Base-by-base conservation (phyloP, 495 filamentous ascomycete species). In the Penicillium daleae region DNA sequence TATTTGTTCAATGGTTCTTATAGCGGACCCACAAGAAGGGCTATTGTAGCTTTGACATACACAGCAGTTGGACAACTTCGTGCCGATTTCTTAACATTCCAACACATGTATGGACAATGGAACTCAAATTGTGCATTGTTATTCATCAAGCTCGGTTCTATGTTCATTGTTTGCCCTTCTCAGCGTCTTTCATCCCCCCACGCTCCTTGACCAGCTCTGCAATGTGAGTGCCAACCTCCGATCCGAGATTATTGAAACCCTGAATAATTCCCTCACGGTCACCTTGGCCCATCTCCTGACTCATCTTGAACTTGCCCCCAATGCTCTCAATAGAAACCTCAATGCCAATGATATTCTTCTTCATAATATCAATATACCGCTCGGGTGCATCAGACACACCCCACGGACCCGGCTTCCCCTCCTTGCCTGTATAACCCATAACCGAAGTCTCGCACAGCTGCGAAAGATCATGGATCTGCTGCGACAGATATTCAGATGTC, bases 261-360 rank as follows among this genome's bases (percentile, higher is more conserved):
- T 80, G 58, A 33, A 86, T 62, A 3, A 83, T 75, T 2, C 82
- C 82, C 21, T 76, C 56, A 4, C 76, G 67, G 66, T 85, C 84
- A 0, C 76, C 80, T 7, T 72, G 31, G 7, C 65, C 62, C 71
- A 82, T 64, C 68, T 85, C 83, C 70, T 85, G 82, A 62, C 80
- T 84, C 82, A 86, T 83, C 71, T 86, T 85, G 40, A 74, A 83
- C 70, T 84, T 85, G n/a, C 83, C 83, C 37, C 74, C 78, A 49
- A 86, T 65, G 2, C 71, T 63, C 53, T 76, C 69, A 65, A 85
- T 74, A 22, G 68, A 49, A 32, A 86, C 76, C 67, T 83, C 77
- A 53, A 86, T 76, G 0, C 82, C 83, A 56, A 85, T 77, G 60
- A 85, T 85, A 52, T 64, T 71, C 68, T 81, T 84, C 71, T 77